Percentiles rank a stretch among this genome's conserved stretches.
phyloP scores from a whole-genome alignment of 2,329 filamentous ascomycete genomes.

The Achaetomium macrosporum region DNA sequence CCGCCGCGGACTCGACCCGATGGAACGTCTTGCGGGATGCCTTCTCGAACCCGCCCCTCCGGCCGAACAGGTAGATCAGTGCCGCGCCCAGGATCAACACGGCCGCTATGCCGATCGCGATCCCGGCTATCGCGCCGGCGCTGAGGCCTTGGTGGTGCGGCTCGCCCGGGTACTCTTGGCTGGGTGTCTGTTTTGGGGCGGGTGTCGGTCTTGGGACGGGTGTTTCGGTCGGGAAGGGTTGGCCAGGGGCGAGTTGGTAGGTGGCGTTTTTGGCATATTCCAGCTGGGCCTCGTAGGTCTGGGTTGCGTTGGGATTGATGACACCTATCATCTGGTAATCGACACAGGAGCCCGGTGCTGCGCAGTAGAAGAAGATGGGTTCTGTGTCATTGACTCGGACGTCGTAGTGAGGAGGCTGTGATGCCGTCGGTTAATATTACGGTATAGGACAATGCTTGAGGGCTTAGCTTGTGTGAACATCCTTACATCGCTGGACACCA shows the following conservation, averaged over 20 bases:
- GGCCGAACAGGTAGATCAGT: constrained; percentile 44
- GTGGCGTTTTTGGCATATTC: constrained; percentile 42
- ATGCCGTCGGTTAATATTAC: constrained; percentile 17
- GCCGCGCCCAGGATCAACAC: constrained; percentile 38
- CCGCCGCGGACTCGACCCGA: too few relatives aligned
- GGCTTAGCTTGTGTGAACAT: neutral
- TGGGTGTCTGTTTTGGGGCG: constrained; percentile 1
- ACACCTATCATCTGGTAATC: constrained; percentile 66
- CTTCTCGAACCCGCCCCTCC: constrained; percentile 34
- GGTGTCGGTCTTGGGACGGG: constrained; percentile 22
- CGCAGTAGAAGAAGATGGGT: constrained; percentile 66
- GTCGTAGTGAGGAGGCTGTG: constrained; percentile 37
- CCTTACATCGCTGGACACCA: constrained; percentile 41
- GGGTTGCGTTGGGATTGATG: constrained; percentile 59
- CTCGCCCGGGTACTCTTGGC: too few relatives aligned
- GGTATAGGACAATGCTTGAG: too few relatives aligned
- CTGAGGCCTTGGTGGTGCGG: constrained; percentile 19
- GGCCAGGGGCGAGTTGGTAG: constrained; percentile 50
- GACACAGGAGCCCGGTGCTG: constrained; percentile 59
- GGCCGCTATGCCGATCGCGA: constrained; percentile 47
- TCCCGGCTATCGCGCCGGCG: constrained; percentile 53
- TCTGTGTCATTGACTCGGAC: constrained; percentile 53
- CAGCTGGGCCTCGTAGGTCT: constrained; percentile 44
- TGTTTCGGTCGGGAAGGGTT: constrained; percentile 46
- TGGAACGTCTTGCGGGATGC: constrained; percentile 29